Evolutionary conservation across 2,329 filamentous ascomycete species (phyloP).

Genomic region (Dothideomycetes sp.): DNA sequence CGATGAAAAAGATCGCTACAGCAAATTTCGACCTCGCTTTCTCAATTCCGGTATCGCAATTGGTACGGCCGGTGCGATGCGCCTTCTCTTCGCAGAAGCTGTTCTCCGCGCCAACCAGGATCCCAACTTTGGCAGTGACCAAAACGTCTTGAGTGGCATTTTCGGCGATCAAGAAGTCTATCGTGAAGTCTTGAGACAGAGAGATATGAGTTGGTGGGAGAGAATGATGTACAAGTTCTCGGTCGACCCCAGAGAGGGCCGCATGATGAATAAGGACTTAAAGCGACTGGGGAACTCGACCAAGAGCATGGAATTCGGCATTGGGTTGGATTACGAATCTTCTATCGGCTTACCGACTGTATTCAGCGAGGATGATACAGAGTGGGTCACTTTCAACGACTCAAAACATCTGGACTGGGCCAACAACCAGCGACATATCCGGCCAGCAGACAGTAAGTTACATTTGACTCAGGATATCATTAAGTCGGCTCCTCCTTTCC

Average conservation of each 20-base stretch:
- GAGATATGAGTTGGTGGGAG: constrained; percentile 24
- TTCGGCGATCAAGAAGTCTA: constrained; percentile 26
- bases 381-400: constrained; percentile 20
- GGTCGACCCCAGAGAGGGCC: not conserved
- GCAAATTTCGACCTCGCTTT: constrained; percentile 34
- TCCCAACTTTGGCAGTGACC: constrained; percentile 27
- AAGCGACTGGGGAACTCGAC: constrained; percentile 19
- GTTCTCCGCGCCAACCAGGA: constrained; percentile 23
- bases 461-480: constrained; percentile 17
- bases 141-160: constrained; percentile 28
- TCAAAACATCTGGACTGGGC: constrained; percentile 13
- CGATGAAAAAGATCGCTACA: constrained; percentile 26
- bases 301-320: constrained; percentile 27
- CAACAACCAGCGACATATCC: constrained; percentile 16
- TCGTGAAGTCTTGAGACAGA: constrained; percentile 21
- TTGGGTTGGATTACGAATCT: constrained; percentile 23
- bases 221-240: constrained; percentile 13
- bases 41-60: constrained; percentile 21
- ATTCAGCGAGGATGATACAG: constrained; percentile 23
- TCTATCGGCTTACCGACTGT: constrained; percentile 22
- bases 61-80: constrained; percentile 21
- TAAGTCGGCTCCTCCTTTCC: constrained; percentile 12
- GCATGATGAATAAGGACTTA: constrained; percentile 21
- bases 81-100: constrained; percentile 23
- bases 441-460: constrained; percentile 13